Percentiles rank a stretch among this genome's conserved stretches.
phyloP scores from a whole-genome alignment of 805 yeast species.

The Monosporozyma servazzii region DNA sequence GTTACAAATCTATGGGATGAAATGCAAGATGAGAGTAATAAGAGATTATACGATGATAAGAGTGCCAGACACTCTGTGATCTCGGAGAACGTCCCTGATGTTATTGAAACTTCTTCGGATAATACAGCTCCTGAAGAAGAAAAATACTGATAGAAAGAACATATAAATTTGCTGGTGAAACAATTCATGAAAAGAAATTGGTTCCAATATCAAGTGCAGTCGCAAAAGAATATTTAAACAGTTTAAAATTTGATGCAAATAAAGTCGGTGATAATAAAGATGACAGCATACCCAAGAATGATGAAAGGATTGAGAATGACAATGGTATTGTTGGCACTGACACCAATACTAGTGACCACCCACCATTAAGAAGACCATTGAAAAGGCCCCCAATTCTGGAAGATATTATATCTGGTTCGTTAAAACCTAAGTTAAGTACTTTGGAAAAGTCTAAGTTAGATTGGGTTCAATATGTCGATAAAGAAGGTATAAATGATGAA shows the following conservation, averaged over 20 bases:
- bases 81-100: constrained; percentile 9
- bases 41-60: constrained; percentile 16
- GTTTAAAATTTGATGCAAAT: constrained; percentile 33
- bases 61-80: constrained; percentile 21
- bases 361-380: constrained; percentile 43
- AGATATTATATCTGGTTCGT: constrained; percentile 59
- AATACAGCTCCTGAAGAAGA: constrained; percentile 29
- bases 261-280: constrained; percentile 9
- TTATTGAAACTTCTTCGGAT: background rate
- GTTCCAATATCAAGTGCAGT: constrained; percentile 77
- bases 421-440: constrained; percentile 76
- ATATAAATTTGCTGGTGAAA: constrained; percentile 85
- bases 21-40: constrained; percentile 33
- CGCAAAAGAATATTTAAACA: constrained; percentile 69
- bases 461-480: constrained; percentile 91
- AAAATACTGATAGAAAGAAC: constrained; percentile 63
- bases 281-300: background rate
- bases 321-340: background rate
- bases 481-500: constrained; percentile 76
- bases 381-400: constrained; percentile 71
- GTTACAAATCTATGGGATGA: constrained; percentile 48
- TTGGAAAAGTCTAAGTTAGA: constrained; percentile 87
- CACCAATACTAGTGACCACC: background rate
- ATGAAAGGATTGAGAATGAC: constrained; percentile 4
- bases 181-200: constrained; percentile 64